Percentiles rank a stretch among this genome's conserved stretches.
phyloP scores from a whole-genome alignment of 768 basidiomycete species.

The Tulasnella sp. region DNA sequence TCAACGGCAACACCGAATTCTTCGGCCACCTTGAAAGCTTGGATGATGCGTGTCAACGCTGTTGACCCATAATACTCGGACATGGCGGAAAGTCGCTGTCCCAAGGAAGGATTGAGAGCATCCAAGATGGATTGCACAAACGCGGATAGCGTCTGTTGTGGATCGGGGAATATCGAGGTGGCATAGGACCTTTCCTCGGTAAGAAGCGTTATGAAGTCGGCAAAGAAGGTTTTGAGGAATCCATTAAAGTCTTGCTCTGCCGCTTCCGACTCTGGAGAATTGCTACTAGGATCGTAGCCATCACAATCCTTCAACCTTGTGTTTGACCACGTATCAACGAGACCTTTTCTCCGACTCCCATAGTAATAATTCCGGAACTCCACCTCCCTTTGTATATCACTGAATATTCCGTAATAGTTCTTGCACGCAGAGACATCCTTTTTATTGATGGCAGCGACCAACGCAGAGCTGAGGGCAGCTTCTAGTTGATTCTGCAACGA shows the following conservation, averaged over 20 bases:
- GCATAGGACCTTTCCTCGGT: constrained; percentile 60
- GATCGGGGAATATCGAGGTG: constrained; percentile 79
- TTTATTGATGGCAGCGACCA: constrained; percentile 74
- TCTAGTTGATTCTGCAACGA: constrained; percentile 94
- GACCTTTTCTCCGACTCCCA: constrained; percentile 53
- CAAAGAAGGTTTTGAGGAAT: constrained; percentile 67
- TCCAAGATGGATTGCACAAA: constrained; percentile 75
- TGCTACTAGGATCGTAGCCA: constrained; percentile 44
- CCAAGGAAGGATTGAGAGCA: constrained; percentile 65
- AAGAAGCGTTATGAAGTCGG: constrained; percentile 50
- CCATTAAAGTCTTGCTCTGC: constrained; percentile 37
- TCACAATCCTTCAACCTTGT: constrained; percentile 31
- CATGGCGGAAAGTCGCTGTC: constrained; percentile 61
- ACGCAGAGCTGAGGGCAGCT: constrained; percentile 75
- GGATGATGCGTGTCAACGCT: constrained; percentile 57
- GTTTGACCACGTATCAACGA: constrained; percentile 59
- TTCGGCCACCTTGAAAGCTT: constrained; percentile 59
- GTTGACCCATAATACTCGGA: constrained; percentile 49
- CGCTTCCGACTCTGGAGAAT: constrained; percentile 19
- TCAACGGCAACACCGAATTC: constrained; percentile 65
- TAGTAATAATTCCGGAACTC: constrained; percentile 95
- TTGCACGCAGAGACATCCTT: constrained; percentile 64
- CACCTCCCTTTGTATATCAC: constrained; percentile 76
- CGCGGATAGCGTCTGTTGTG: constrained; percentile 56
- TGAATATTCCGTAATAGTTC: constrained; percentile 75